A percentile compares a stretch with the other conserved stretches of the same genome.
These are phyloP conservation scores for Xylaria sp. DNA, from an alignment of 2,329 filamentous ascomycete species.

Conservation along the genomic window DNA sequence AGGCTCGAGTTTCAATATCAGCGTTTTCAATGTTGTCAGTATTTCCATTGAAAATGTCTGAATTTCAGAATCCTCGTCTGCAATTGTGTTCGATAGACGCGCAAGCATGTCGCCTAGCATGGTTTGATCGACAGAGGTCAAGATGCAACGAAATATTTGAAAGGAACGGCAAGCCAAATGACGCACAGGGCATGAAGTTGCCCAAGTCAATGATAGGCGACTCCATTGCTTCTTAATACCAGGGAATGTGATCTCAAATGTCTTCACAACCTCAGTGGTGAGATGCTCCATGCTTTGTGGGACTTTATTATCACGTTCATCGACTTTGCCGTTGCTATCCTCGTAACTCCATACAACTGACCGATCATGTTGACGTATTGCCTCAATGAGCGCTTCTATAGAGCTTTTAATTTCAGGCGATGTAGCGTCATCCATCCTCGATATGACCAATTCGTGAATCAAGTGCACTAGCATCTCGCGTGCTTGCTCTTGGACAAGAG, in stretches of 20 bases:
- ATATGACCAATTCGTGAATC: slow-evolving; percentile 93
- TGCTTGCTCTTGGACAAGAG: slow-evolving; percentile 94
- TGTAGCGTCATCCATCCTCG: slow-evolving; percentile 75
- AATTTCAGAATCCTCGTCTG: slow-evolving; percentile 92
- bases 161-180: slow-evolving; percentile 97
- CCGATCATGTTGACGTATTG: slow-evolving; percentile 83
- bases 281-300: slow-evolving; percentile 89
- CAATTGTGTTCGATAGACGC: slow-evolving; percentile 93
- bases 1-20: slow-evolving; percentile 85
- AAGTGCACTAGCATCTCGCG: slow-evolving; percentile 98
- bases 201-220: slow-evolving; percentile 90
- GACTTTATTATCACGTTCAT: slow-evolving; percentile 80
- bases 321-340: slow-evolving; percentile 84
- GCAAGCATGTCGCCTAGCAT: slow-evolving; percentile 99
- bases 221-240: slow-evolving; percentile 92
- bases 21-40: slow-evolving; percentile 88
- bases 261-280: slow-evolving; percentile 81
- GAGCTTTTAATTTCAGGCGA: slow-evolving; percentile 72
- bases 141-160: slow-evolving; percentile 94
- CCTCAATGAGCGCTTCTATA: slow-evolving; percentile 89
- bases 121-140: slow-evolving; percentile 87
- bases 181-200: slow-evolving; percentile 93
- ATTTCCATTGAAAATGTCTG: slow-evolving; percentile 99
- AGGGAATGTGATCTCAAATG: slow-evolving; percentile 86
- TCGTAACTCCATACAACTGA: slow-evolving; percentile 95